Conservation (phyloP, 495 filamentous ascomycete species). For the Parmelia sp. region DNA sequence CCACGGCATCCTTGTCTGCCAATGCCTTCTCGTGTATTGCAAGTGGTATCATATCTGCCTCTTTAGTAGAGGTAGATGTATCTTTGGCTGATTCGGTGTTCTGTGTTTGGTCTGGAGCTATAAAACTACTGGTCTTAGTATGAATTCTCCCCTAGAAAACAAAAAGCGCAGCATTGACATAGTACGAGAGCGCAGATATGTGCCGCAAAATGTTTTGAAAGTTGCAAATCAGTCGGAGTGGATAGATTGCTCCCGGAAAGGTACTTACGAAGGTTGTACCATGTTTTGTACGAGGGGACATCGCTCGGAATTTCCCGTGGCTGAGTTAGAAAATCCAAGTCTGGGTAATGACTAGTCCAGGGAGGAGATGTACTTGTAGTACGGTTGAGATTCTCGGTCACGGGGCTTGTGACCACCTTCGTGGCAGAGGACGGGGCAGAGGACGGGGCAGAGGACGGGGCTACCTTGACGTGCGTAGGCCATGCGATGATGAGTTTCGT, state of each 20-base stretch:
- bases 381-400: too few relatives aligned
- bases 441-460: not conserved
- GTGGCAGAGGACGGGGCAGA: too few relatives aligned
- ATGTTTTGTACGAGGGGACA: too few relatives aligned
- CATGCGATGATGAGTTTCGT: not conserved
- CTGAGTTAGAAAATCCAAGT: too few relatives aligned
- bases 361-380: too few relatives aligned
- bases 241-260: too few relatives aligned
- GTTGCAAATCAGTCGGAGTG: too few relatives aligned
- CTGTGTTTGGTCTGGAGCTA: not conserved
- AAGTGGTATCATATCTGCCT: not conserved
- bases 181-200: not conserved
- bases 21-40: not conserved
- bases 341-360: too few relatives aligned
- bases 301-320: too few relatives aligned
- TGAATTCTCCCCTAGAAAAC: not conserved
- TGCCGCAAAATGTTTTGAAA: too few relatives aligned
- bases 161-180: not conserved
- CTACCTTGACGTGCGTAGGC: not conserved
- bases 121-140: not conserved
- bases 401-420: too few relatives aligned
- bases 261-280: too few relatives aligned
- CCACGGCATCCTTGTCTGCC: not conserved
- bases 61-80: not conserved
- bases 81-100: not conserved